Evolutionary conservation across 2,329 filamentous ascomycete species (phyloP), one percentile per base, ranked within the genome.

Genomic region (Aspergillus uvarum): DNA sequence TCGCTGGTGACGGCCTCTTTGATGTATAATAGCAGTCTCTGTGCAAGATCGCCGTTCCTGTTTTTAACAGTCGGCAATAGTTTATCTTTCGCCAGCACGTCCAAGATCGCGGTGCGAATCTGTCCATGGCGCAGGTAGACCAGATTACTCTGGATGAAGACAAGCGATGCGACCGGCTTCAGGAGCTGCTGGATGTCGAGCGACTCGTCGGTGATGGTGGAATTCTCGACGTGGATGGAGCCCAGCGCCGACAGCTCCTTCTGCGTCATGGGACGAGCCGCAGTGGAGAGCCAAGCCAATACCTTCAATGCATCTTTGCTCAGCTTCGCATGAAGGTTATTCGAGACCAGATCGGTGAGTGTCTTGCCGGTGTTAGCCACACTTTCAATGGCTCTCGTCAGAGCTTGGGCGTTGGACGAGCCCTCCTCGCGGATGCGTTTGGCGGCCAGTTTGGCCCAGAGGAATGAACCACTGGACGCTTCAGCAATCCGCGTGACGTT

Each of bases 391-490:
- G 68, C 65, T 59, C 72, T 73, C 19, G 53, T 47, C 5, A 76
- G 55, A 8, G 54, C 63, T n/a, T 76, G 67, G 0, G 52, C 38
- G 8, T 59, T 59, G 14, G 64, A 51, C 1, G 58, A 61, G 19
- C 59, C 57, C 58, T 76, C 74, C 14, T 65, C 63, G 8, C 70
- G 65, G n/a, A 72, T 59, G 24, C 64, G 64, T 62, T 73, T 74
- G 0, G 72, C 59, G 10, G 68, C 71, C 6, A 77, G 67, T 61
- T 75, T 78, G 4, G 74, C 76, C 74, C 75, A 78, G 0, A 77
- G 64, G 59, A 78, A 77, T 4, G 75, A 77, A 6, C 75, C 74
- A 10, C 70, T 65, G 3, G 76, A 66, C 10, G 70, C 72, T 47
- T 76, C 68, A 2, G 70, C 64, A 19, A 79, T 68, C 2, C 68